Conservation (phyloP, 208 protist genomes). For the Crithidia mellificae region DNA sequence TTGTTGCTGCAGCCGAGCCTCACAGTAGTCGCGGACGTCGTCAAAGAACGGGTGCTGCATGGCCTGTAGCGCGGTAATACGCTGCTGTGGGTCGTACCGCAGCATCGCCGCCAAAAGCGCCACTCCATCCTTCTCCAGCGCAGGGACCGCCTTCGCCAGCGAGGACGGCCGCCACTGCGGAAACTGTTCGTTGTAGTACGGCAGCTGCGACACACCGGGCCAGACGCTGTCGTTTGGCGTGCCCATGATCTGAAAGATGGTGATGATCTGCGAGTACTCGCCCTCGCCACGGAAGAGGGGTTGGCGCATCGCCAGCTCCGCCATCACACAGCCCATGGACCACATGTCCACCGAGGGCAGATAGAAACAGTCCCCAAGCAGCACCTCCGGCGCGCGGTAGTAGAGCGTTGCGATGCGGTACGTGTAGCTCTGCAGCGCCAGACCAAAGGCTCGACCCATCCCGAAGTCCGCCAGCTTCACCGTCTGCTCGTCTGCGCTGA, state of each 20-base stretch:
- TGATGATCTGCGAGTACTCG: slow-evolving; percentile 90
- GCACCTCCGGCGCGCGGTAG: slow-evolving; percentile 94
- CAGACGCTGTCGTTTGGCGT: slow-evolving; percentile 90
- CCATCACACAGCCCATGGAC: slow-evolving; percentile 94
- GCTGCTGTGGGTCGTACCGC: slow-evolving; percentile 58
- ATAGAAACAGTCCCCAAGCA: slow-evolving; percentile 90
- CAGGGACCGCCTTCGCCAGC: slow-evolving; percentile 48
- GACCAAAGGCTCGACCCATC: slow-evolving; percentile 81
- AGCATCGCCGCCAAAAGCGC: slow-evolving; percentile 72
- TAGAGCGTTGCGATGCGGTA: slow-evolving; percentile 93
- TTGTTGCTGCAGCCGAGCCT: slow-evolving; percentile 37
- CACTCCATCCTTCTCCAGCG: slow-evolving; percentile 61
- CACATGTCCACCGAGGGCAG: slow-evolving; percentile 92
- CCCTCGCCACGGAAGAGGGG: slow-evolving; percentile 87
- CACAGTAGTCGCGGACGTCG: slow-evolving; percentile 59
- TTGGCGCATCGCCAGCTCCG: slow-evolving; percentile 90
- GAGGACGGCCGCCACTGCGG: slow-evolving; percentile 50
- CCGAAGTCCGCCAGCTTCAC: slow-evolving; percentile 94
- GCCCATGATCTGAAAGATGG: slow-evolving; percentile 91
- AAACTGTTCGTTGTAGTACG: slow-evolving; percentile 76
- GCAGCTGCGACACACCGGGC: slow-evolving; percentile 69
- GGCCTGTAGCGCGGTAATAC: slow-evolving; percentile 71
- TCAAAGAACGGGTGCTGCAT: slow-evolving; percentile 86
- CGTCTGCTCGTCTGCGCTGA: slow-evolving; percentile 61
- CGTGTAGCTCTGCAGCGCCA: slow-evolving; percentile 87